Conservation (phyloP, 345 rosid species). For the Linum tenue region DNA sequence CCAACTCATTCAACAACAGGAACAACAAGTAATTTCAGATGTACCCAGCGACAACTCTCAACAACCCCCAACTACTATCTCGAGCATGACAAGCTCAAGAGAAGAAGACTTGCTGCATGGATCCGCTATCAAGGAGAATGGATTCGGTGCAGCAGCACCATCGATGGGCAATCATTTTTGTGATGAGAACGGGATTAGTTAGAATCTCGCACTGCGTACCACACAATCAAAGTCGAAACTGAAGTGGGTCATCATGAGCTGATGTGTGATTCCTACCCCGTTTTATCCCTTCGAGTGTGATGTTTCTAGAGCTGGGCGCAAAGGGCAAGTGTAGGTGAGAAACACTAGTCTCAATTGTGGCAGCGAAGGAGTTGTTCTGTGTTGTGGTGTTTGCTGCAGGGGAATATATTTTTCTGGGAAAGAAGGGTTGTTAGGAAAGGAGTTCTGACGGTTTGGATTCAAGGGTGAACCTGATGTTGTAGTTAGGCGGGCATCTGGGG, state of each 20-base stretch:
- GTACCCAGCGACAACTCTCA: slow-evolving; percentile 21
- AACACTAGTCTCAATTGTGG: too few species aligned
- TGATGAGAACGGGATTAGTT: slow-evolving; percentile 39
- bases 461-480: too few species aligned
- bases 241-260: background rate
- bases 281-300: too few species aligned
- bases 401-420: too few species aligned
- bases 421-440: too few species aligned
- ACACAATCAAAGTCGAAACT: slow-evolving; percentile 18
- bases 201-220: slow-evolving; percentile 14
- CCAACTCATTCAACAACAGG: slow-evolving; percentile 26
- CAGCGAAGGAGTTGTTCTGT: too few species aligned
- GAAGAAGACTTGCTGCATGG: slow-evolving; percentile 48
- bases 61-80: slow-evolving; percentile 15
- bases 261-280: too few species aligned
- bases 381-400: too few species aligned
- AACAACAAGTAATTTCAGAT: slow-evolving; percentile 30
- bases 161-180: slow-evolving; percentile 25
- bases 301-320: too few species aligned
- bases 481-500: too few species aligned
- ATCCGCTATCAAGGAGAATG: slow-evolving; percentile 15
- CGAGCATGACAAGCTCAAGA: slow-evolving; percentile 22
- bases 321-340: too few species aligned
- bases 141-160: slow-evolving; percentile 20
- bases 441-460: too few species aligned